Base-by-base conservation (phyloP, 2,329 filamentous ascomycete genomes). In the Penicillium concentricum region DNA sequence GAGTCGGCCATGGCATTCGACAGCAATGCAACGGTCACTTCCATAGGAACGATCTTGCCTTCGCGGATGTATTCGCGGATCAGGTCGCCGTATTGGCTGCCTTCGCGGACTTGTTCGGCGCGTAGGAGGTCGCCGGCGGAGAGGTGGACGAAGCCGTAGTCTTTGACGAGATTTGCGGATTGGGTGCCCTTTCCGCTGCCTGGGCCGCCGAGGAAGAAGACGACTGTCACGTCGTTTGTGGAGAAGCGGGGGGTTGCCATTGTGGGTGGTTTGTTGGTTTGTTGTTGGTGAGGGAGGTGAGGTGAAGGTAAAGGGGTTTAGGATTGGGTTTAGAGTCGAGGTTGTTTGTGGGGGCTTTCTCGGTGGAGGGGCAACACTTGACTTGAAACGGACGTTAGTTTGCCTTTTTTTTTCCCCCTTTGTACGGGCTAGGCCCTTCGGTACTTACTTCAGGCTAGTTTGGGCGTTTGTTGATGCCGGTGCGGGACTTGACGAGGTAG, bases 121-220 rank as follows among this genome's bases (percentile, higher is more conserved):
- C 94, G 90, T 61, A 99, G 84, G 44, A 99, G 83, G 75, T 99
- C 94, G 56, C 94, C 94, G 0, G 94, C 94, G 4, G 89, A 94
- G 35, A 99, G 86, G 77, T 99, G 94, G 59, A 86, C 89, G 85
- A 97, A 97, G 73, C 88, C 87, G 75, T 96, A 95, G 75, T 94
- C 86, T 44, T 84, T 80, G 49, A 97, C 93, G 34, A 99, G 87
- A 63, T 90, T 90, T 65, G 86, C 84, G 81, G 93, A 97, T 77
- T 99, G 93, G 3, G 94, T 99, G 68, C 94, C 94, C 76, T 99
- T 99, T 69, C 94, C 94, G 61, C 92, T 91, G 63, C 94, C 94
- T 15, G 94, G 94, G 2, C 94, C 94, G 74, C 93, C 93, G 60
- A 99, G 91, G 61, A 97, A 91, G 80, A 96, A 97, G 75, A 99